Evolutionary conservation across 1,139 yeast genomes (phyloP).

Genomic region (Candida neerlandica): DNA sequence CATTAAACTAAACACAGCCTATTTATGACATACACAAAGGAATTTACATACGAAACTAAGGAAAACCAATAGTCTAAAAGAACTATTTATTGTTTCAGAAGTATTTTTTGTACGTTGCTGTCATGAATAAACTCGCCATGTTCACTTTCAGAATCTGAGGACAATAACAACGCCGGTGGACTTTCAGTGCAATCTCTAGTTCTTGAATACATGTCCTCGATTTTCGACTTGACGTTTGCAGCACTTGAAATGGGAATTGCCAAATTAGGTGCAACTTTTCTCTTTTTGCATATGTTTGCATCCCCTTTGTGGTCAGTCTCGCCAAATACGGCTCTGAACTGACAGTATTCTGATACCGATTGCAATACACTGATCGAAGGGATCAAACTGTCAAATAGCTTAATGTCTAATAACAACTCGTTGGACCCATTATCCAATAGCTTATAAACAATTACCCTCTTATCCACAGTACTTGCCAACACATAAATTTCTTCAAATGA

Average conservation of each 20-base stretch:
- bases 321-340: slow-evolving; percentile 5
- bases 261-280: slow-evolving; percentile 7
- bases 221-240: background rate
- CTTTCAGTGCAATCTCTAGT: background rate
- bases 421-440: slow-evolving; percentile 24
- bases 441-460: slow-evolving; percentile 26
- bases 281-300: slow-evolving; percentile 6
- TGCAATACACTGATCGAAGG: slow-evolving; percentile 15
- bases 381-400: slow-evolving; percentile 15
- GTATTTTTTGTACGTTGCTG: background rate
- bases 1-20: slow-evolving; percentile 1
- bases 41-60: background rate
- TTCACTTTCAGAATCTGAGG: slow-evolving; percentile 1
- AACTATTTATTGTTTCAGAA: background rate
- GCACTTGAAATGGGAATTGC: background rate
- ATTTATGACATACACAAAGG: background rate
- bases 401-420: slow-evolving; percentile 17
- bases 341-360: slow-evolving; percentile 1
- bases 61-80: background rate
- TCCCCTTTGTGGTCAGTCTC: background rate
- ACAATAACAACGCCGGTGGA: background rate
- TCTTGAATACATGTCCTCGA: background rate
- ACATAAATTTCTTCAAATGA: slow-evolving; percentile 25
- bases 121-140: background rate
- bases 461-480: slow-evolving; percentile 27